Base-by-base conservation (phyloP, 2,329 filamentous ascomycete species). In the Aspergillus jensenii region DNA sequence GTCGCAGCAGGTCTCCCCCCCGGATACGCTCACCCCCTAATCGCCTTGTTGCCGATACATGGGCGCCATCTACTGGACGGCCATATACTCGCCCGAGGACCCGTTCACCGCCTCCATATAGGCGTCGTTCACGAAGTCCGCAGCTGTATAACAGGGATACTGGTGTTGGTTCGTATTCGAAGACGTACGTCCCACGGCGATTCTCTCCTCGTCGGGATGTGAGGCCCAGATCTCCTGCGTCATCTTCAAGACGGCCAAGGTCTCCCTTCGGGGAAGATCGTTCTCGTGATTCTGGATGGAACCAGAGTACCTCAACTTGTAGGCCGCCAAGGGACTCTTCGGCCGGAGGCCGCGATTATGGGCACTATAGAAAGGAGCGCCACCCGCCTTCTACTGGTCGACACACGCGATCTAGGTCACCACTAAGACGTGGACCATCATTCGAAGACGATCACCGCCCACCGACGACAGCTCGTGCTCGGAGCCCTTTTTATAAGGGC, bases 401-500 rank as follows among this genome's bases (percentile, higher is more conserved):
- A 61, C 68, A 67, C 62, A 56, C 64, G 44, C 71, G 69, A 54
- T 64, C 62, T 49, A 63, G 79, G 62, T 83, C 83, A 31, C 83
- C 82, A 41, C 75, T 78, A 19, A 68, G 76, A 52, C 68, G 74
- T 52, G 55, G 53, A 27, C 48, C 60, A 56, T 62, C 62, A 60
- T 66, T 60, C 63, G 72, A 72, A 62, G 62, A 70, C 52, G 70
- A 74, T 39, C 68, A 64, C 48, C 75, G 63, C 69, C 74, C 67
- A 66, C 70, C 69, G 69, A 72, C 73, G 62, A 66, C 72, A 53
- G 75, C 79, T 44, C 79, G 81, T 47, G 82, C 84, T 40, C 79
- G 81, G 60, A 86, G 82, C 56, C 82, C 82, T 52, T 76, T 79
- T 43, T 79, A 81, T 65, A 78, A 77, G 58, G 76, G 81, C 59